Base-by-base conservation (phyloP, 495 filamentous ascomycete genomes). In the Annulohypoxylon maeteangense region DNA sequence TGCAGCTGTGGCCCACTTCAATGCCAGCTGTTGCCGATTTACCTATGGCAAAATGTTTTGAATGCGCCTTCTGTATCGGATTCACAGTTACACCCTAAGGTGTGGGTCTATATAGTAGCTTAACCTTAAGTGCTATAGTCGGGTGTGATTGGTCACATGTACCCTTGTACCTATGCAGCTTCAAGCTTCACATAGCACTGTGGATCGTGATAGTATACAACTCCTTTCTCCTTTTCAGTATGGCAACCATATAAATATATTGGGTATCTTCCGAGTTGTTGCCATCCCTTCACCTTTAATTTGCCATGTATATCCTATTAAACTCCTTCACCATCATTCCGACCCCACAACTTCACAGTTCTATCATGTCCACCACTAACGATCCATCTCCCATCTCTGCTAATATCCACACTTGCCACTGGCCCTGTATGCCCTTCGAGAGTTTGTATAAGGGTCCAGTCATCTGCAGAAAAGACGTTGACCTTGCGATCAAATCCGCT, bases 401-500 rank as follows among this genome's bases (percentile, higher is more conserved):
- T 94, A 42, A 97, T 87, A 83, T 99, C 95, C 7, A 91, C 90
- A 71, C 92, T 94, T 27, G 96, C 86, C 25, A 98, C 94, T 57
- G 96, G 94, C 8, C 92, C 93, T 0, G 92, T 91, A 80, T 99
- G 95, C 3, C 94, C 96, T 69, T 89, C 93, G 71, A 99, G 81
- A 8, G 89, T 90, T 80, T 96, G 96, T 59, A 93, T 89, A 45
- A 95, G 84, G 2, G 91, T 90, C 95, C 96, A 98, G 78, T 98
- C 95, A 77, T 98, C 95, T 0, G 93, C 93, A 18, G 93, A 97
- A 79, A 95, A 98, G 50, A 98, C 84, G 74, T 98, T 97, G 79
- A 98, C 92, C 69, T 93, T 94, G 79, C 94, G 93, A 79, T 99
- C 96, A 73, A 99, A 98, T 1, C 95, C 95, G 66, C 90, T 89